phyloP scores from a whole-genome alignment of 2,329 filamentous ascomycete species.

The Colletotrichum noveboracense region DNA sequence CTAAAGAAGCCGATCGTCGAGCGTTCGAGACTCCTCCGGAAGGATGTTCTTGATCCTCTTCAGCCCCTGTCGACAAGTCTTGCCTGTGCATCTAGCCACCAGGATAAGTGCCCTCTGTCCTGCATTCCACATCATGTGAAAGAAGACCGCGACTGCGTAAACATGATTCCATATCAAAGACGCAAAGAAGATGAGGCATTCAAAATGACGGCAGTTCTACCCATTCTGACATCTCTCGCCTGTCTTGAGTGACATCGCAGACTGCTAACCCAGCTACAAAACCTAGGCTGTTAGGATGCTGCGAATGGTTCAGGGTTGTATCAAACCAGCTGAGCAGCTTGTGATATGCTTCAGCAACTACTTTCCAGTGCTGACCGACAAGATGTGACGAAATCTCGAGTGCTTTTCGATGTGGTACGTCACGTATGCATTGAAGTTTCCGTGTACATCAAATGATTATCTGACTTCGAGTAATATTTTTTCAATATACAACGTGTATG shows the following conservation, averaged over 20 bases:
- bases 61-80: background rate
- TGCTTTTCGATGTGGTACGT: rapidly evolving
- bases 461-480: too few species aligned
- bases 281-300: background rate
- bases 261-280: background rate
- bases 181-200: background rate
- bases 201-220: background rate
- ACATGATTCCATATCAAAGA: background rate
- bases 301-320: background rate
- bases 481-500: rapidly evolving
- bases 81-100: background rate
- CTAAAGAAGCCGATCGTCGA: rapidly evolving
- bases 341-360: background rate
- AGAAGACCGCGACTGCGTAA: background rate
- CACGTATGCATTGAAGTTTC: too few species aligned
- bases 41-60: background rate
- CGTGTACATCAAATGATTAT: rapidly evolving
- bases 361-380: rapidly evolving
- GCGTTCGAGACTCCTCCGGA: background rate
- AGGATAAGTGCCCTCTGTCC: background rate
- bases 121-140: background rate
- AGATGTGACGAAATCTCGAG: too few species aligned
- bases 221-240: background rate
- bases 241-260: background rate
- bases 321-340: background rate